Evolutionary conservation across 768 basidiomycete species (phyloP).

Genomic region (Albatrellus ellisii): DNA sequence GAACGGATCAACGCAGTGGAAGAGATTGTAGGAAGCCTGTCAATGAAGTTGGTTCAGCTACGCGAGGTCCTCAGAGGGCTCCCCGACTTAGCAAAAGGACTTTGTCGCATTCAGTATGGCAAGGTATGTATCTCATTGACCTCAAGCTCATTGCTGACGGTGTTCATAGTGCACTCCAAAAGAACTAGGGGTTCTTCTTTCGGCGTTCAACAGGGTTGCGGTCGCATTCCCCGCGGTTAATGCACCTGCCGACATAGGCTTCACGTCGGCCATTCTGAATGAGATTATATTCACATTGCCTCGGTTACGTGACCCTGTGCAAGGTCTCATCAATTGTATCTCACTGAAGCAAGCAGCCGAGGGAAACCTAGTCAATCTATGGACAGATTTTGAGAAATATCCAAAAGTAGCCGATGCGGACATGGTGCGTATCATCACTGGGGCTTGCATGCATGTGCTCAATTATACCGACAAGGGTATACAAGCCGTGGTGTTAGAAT

Average conservation of each 20-base stretch:
- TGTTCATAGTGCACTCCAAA: constrained; percentile 60
- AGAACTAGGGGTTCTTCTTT: constrained; percentile 65
- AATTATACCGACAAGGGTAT: constrained; percentile 35
- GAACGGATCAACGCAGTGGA: constrained; percentile 75
- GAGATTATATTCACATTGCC: constrained; percentile 61
- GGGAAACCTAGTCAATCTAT: constrained; percentile 59
- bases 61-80: constrained; percentile 55
- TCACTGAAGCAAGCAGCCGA: constrained; percentile 48
- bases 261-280: constrained; percentile 56
- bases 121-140: constrained; percentile 36
- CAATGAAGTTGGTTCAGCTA: constrained; percentile 51
- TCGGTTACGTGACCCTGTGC: constrained; percentile 39
- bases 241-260: constrained; percentile 33
- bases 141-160: not conserved
- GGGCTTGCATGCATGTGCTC: not conserved
- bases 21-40: constrained; percentile 57
- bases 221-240: constrained; percentile 41
- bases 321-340: constrained; percentile 40
- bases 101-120: constrained; percentile 84
- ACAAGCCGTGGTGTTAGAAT: constrained; percentile 51
- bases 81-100: constrained; percentile 81
- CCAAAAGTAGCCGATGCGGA: constrained; percentile 43
- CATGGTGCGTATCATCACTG: constrained; percentile 31
- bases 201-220: constrained; percentile 62
- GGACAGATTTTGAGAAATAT: constrained; percentile 41